Evolutionary conservation across 306 rosid genomes (phyloP), one percentile per base, ranked within the genome.

Genomic region (Erythrophleum fordii): DNA sequence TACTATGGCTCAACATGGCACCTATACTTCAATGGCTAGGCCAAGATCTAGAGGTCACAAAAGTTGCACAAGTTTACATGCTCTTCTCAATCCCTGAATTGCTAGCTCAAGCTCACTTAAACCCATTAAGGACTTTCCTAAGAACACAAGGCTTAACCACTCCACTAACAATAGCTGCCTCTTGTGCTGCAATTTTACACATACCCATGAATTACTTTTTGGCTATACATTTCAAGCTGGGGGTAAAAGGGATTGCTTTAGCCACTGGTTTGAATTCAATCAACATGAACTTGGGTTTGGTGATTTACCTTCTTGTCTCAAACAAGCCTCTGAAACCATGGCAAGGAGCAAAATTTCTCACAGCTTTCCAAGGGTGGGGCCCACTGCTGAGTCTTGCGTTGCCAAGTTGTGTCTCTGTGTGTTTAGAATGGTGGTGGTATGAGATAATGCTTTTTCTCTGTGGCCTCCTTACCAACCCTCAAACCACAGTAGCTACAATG

Each of bases 361-460:
- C 91, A 6, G 34, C 89, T 1, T 81, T 92, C 23, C 84, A 77
- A 46, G 96, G 90, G 14, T 94, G 98, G 98, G 67, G 49, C 49
- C 98, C 97, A 22, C 60, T 94, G 69, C 77, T 92, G 39, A 90
- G 82, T 0, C 77, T 94, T 22, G 94, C 97, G 26, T 65, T 94
- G n/a, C 98, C 96, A 1, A 92, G 96, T 66, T 87, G 94, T 26
- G 42, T 87, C 5, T 87, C 98, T 0, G 83, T 92, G 26, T 93
- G 98, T 82, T 87, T 94, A 77, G 96, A 90, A 71, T 92, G 96
- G 97, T 92, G 98, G 98, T 92, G 97, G 84, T 94, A 94, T 29
- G 98, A 92, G 77, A 90, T 94, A 44, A 88, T 94, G 97, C 52
- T 94, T 71, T 88, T 92, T 53, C 78, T 92, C 16, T 92, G 98